phyloP scores from a whole-genome alignment of 2,329 filamentous ascomycete genomes.

The Aspergillus arachidicola region DNA sequence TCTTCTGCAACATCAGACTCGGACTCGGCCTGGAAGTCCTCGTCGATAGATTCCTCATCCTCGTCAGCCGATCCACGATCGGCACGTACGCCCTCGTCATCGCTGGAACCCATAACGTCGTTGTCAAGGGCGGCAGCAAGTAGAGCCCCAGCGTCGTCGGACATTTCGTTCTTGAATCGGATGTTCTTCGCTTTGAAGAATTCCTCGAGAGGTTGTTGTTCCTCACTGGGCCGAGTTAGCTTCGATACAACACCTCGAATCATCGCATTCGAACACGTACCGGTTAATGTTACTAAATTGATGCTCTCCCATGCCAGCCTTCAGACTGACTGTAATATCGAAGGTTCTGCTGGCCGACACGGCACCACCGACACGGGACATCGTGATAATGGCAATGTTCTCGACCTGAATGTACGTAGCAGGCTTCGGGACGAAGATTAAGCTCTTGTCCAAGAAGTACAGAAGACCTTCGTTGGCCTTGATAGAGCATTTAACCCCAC shows the following conservation, averaged over 20 bases:
- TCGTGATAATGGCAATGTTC: constrained; percentile 85
- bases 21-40: constrained; percentile 90
- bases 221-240: constrained; percentile 61
- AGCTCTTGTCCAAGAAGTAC: constrained; percentile 96
- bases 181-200: constrained; percentile 97
- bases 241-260: neutral
- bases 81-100: constrained; percentile 71
- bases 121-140: constrained; percentile 82
- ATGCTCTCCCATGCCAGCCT: constrained; percentile 81
- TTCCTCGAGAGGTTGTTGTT: constrained; percentile 91
- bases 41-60: constrained; percentile 91
- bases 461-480: constrained; percentile 98
- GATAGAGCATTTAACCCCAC: constrained; percentile 99
- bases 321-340: constrained; percentile 91
- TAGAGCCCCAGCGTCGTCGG: constrained; percentile 74
- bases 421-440: constrained; percentile 98
- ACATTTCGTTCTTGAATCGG: constrained; percentile 97
- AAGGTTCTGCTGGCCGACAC: constrained; percentile 94
- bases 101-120: constrained; percentile 80
- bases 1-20: constrained; percentile 97
- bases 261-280: constrained; percentile 32
- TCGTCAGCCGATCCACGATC: constrained; percentile 93
- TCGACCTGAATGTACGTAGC: constrained; percentile 97
- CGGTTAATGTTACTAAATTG: constrained; percentile 99
- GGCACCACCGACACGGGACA: constrained; percentile 92